phyloP scores from a whole-genome alignment of 352 stramenopile genomes.

The Globisporangium cederbergense region DNA sequence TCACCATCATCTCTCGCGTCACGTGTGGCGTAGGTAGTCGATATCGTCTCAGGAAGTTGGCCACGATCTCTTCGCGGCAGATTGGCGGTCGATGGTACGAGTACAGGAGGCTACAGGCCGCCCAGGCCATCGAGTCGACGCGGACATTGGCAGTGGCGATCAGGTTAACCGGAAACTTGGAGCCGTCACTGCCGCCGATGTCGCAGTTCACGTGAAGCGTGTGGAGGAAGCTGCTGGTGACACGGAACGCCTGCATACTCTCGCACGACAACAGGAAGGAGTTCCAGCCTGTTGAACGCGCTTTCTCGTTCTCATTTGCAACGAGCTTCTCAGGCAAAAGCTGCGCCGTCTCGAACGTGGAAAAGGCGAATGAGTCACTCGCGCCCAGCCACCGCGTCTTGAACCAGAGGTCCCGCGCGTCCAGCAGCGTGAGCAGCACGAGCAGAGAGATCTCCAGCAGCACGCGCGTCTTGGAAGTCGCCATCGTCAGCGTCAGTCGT shows the following conservation, averaged over 20 bases:
- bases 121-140: conserved; percentile 46
- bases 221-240: not conserved
- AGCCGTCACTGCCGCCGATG: conserved; percentile 19
- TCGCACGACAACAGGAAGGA: conserved; percentile 45
- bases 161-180: conserved; percentile 23
- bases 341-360: not conserved
- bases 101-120: conserved; percentile 22
- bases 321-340: not conserved
- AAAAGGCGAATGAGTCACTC: conserved; percentile 3
- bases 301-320: not conserved
- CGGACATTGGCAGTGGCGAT: conserved; percentile 36
- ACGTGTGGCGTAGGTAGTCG: not conserved
- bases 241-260: conserved; percentile 18
- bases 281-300: conserved; percentile 27
- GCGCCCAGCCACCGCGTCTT: not conserved
- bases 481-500: no score
- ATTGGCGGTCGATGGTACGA: not conserved
- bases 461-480: conserved; percentile 1
- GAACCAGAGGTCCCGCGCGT: conserved; percentile 5
- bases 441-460: not conserved
- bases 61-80: not conserved
- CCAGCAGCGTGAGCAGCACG: not conserved
- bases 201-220: conserved; percentile 31
- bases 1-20: not conserved
- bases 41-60: not conserved